phyloP scores from a whole-genome alignment of 2,329 filamentous ascomycete genomes.

The Cadophora sp. region DNA sequence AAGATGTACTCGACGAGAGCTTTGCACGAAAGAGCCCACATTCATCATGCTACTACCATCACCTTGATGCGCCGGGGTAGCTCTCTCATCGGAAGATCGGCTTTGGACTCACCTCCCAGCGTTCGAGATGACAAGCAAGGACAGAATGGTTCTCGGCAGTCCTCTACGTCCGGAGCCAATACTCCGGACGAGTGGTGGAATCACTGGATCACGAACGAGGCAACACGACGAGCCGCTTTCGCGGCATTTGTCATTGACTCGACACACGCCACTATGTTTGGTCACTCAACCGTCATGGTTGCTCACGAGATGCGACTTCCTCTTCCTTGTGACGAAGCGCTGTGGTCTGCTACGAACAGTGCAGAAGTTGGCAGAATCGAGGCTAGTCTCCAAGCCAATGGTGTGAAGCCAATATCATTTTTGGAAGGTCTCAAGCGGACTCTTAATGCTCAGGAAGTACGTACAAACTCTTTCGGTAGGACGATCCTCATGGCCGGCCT shows the following conservation, averaged over 20 bases:
- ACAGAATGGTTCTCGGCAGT: slow-evolving; percentile 62
- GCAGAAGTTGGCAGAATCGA: slow-evolving; percentile 87
- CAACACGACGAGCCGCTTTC: slow-evolving; percentile 88
- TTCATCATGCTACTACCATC: slow-evolving; percentile 94
- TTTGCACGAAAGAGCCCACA: slow-evolving; percentile 92
- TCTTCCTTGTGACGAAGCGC: slow-evolving; percentile 87
- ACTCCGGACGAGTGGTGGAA: slow-evolving; percentile 93
- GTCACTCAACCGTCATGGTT: slow-evolving; percentile 95
- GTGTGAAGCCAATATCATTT: slow-evolving; percentile 85
- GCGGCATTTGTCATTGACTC: slow-evolving; percentile 95
- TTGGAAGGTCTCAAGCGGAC: slow-evolving; percentile 91
- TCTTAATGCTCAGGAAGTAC: slow-evolving; percentile 82
- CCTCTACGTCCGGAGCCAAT: slow-evolving; percentile 68
- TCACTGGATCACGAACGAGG: slow-evolving; percentile 93
- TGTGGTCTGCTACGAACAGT: slow-evolving; percentile 91
- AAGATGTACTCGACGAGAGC: slow-evolving; percentile 97
- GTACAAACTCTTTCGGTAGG: slow-evolving; percentile 91
- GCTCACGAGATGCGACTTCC: slow-evolving; percentile 93
- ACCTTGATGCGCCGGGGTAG: slow-evolving; percentile 94
- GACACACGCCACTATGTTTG: slow-evolving; percentile 97
- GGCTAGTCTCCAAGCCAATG: slow-evolving; percentile 78
- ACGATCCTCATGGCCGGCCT: slow-evolving; percentile 94
- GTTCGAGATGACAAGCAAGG: slow-evolving; percentile 54
- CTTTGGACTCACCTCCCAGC: slow-evolving; percentile 83
- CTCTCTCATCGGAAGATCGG: slow-evolving; percentile 85